A percentile compares a stretch with the other conserved stretches of the same genome.
phyloP scores from a whole-genome alignment of 805 yeast species.

The Lipomyces spencermartinsiae region DNA sequence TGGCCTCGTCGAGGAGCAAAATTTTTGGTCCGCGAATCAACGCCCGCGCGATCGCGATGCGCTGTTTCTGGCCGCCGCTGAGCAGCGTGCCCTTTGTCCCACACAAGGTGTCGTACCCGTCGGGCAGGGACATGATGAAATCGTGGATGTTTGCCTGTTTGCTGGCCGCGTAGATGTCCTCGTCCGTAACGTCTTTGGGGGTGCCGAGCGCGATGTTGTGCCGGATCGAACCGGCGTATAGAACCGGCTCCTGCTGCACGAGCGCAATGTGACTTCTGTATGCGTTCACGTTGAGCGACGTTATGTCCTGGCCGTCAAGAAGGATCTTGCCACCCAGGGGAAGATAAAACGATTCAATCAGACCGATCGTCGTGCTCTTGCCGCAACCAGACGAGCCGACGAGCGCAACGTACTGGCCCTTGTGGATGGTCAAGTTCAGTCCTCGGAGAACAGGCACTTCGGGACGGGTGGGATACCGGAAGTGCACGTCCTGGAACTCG shows the following conservation, averaged over 20 bases:
- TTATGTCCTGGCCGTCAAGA: conserved; percentile 60
- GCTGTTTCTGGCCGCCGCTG: conserved; percentile 72
- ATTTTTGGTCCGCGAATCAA: conserved; percentile 63
- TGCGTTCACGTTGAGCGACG: conserved; percentile 56
- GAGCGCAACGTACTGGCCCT: conserved; percentile 84
- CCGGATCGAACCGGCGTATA: conserved; percentile 79
- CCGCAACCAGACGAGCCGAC: conserved; percentile 85
- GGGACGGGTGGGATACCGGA: conserved; percentile 45
- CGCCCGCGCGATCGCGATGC: conserved; percentile 69
- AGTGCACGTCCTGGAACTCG: conserved; percentile 51
- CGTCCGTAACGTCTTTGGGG: conserved; percentile 46
- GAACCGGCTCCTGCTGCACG: conserved; percentile 63
- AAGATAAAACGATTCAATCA: conserved; percentile 61
- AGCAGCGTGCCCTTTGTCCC: conserved; percentile 58
- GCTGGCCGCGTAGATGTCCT: conserved; percentile 52
- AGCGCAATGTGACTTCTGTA: conserved; percentile 61
- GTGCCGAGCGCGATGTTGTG: conserved; percentile 66
- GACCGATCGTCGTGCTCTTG: conserved; percentile 54
- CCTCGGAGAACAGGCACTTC: conserved; percentile 43
- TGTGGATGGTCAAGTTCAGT: conserved; percentile 53
- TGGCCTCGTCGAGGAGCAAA: conserved; percentile 63
- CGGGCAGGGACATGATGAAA: conserved; percentile 60
- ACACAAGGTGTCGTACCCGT: conserved; percentile 57
- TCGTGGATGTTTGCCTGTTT: conserved; percentile 58
- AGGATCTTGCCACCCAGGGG: conserved; percentile 56